Percentiles rank a stretch among this genome's conserved stretches.
Evolutionary conservation across 306 rosid genomes (phyloP).

Genomic region (Lithocarpus polystachyus): DNA sequence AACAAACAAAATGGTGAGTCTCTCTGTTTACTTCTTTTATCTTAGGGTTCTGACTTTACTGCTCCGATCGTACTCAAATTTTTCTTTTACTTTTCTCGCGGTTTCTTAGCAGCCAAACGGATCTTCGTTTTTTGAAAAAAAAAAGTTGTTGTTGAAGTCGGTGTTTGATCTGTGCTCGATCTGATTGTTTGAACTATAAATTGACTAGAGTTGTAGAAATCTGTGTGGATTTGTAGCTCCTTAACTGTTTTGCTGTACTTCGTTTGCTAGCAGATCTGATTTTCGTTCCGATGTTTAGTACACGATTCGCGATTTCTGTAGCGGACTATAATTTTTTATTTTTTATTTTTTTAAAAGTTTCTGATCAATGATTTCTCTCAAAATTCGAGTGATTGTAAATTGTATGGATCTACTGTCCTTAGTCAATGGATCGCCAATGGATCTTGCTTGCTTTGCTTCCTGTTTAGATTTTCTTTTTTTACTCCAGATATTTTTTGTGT

Average conservation of each 20-base stretch:
- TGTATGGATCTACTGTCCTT: not conserved
- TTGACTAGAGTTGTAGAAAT: not conserved
- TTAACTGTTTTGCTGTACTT: not conserved
- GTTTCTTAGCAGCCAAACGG: not conserved
- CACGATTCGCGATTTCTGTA: not conserved
- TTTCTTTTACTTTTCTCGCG: not conserved
- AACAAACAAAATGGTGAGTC: conserved; percentile 22
- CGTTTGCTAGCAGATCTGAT: conserved; percentile 9
- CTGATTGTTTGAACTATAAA: not conserved
- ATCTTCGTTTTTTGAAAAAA: not conserved
- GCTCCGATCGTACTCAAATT: not conserved
- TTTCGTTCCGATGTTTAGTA: not conserved
- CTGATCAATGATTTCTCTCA: not conserved
- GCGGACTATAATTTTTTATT: too few relatives aligned
- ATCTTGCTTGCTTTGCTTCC: not conserved
- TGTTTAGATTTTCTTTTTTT: not conserved
- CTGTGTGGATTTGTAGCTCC: not conserved
- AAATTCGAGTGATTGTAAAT: not conserved
- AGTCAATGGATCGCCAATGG: not conserved
- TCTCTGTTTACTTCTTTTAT: not conserved
- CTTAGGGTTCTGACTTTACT: not conserved
- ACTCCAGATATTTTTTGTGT: too few relatives aligned
- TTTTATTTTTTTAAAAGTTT: not conserved
- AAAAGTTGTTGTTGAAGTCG: not conserved
- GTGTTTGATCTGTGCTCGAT: not conserved